Percentiles rank a stretch among this genome's conserved stretches.
Conservation (phyloP, 75 land plant species). For the Pseudotsuga menziesii region DNA sequence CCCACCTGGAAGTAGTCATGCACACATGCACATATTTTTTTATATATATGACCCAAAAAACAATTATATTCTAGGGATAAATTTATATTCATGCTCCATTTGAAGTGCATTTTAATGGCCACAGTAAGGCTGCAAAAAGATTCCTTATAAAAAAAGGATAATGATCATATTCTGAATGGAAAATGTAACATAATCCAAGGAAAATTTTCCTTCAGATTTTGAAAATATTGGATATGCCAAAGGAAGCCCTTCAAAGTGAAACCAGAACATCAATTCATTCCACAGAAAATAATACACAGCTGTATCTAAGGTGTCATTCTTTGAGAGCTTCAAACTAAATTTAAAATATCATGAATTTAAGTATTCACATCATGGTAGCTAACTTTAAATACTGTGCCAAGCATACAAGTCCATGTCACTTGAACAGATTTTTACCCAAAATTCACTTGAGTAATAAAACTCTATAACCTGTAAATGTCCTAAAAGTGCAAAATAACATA, state of each 20-base stretch:
- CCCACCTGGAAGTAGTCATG: not conserved
- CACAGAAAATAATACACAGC: not conserved
- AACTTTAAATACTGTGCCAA: too few species aligned
- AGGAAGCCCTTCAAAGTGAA: not conserved
- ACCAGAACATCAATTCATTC: not conserved
- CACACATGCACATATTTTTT: not conserved
- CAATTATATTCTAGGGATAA: not conserved
- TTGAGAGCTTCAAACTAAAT: not conserved
- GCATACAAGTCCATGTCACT: too few species aligned
- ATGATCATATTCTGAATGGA: not conserved
- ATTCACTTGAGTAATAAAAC: too few species aligned
- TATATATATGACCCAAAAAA: not conserved
- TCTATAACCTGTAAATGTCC: too few species aligned
- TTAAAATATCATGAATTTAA: not conserved
- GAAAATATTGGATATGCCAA: not conserved
- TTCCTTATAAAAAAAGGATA: not conserved
- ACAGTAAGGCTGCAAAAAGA: not conserved
- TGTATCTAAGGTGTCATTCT: not conserved
- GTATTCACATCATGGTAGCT: too few species aligned
- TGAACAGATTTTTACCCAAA: too few species aligned
- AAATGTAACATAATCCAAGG: not conserved
- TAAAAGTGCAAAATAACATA: too few species aligned
- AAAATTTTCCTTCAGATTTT: not conserved
- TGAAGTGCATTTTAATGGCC: not conserved
- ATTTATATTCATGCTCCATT: not conserved